These are phyloP conservation scores for Conticribra guillardii DNA, from an alignment of 108 stramenopile genomes.

Conservation along the genomic window DNA sequence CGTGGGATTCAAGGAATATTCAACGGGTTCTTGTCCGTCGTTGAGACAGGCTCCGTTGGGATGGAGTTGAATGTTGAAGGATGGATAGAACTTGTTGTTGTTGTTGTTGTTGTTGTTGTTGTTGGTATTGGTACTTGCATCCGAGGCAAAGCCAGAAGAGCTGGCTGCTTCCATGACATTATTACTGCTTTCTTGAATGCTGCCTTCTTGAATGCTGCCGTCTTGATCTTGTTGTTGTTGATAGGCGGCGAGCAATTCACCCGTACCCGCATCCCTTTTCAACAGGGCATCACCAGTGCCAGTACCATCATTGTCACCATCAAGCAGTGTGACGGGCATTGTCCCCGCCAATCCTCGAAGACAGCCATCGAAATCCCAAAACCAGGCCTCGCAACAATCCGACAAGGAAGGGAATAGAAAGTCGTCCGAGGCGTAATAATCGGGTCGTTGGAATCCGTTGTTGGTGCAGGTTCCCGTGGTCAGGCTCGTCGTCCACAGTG, in stretches of 20 bases:
- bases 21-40: slow-evolving; percentile 23
- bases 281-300: not conserved
- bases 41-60: slow-evolving; percentile 41
- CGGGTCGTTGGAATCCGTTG: slow-evolving; percentile 16
- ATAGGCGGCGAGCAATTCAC: not conserved
- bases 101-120: not conserved
- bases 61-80: slow-evolving; percentile 26
- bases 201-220: not conserved
- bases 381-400: slow-evolving; percentile 31
- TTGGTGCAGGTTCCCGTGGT: slow-evolving; percentile 8
- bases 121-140: too few relatives aligned
- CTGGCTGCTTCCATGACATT: not conserved
- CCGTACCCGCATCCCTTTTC: not conserved
- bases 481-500: not conserved
- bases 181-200: not conserved
- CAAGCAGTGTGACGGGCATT: not conserved
- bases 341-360: slow-evolving; percentile 5
- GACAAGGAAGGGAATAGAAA: slow-evolving; percentile 9
- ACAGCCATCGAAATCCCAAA: slow-evolving; percentile 14
- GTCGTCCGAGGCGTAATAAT: not conserved
- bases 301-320: not conserved
- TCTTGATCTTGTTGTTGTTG: not conserved
- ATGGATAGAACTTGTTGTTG: slow-evolving; percentile 24
- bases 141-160: not conserved
- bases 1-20: slow-evolving; percentile 8